phyloP scores from a whole-genome alignment of 192 early-diverging fungal genomes.

The Coemansia sp. region DNA sequence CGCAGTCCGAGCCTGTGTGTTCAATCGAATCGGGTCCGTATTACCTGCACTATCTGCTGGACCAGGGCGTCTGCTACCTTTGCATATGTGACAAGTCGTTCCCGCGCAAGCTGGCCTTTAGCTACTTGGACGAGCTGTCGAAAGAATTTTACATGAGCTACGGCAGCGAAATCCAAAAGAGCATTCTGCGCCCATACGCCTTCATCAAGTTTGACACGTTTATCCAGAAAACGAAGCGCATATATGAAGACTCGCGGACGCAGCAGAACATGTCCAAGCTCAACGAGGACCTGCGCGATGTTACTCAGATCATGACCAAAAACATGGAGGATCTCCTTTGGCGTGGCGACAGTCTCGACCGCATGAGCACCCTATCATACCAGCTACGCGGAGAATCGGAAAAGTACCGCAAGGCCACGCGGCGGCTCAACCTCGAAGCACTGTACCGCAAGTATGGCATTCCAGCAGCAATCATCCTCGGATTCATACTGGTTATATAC shows the following conservation, averaged over 20 bases:
- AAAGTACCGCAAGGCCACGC: slow-evolving; percentile 86
- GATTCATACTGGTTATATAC: slow-evolving; percentile 82
- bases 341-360: slow-evolving; percentile 79
- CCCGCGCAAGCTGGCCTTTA: slow-evolving; percentile 90
- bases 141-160: slow-evolving; percentile 93
- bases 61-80: slow-evolving; percentile 91
- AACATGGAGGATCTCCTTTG: slow-evolving; percentile 96
- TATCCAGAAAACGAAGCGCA: slow-evolving; percentile 96
- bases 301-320: slow-evolving; percentile 96
- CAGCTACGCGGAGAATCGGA: slow-evolving; percentile 68
- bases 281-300: slow-evolving; percentile 94
- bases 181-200: slow-evolving; percentile 88
- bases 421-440: slow-evolving; percentile 83
- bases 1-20: slow-evolving; percentile 85
- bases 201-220: slow-evolving; percentile 98
- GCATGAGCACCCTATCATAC: slow-evolving; percentile 69
- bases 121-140: slow-evolving; percentile 91
- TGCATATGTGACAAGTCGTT: slow-evolving; percentile 92
- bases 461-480: slow-evolving; percentile 68
- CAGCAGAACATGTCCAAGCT: slow-evolving; percentile 89
- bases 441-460: slow-evolving; percentile 95
- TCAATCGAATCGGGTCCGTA: slow-evolving; percentile 92
- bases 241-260: slow-evolving; percentile 93
- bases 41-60: slow-evolving; percentile 92
- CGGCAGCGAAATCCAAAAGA: slow-evolving; percentile 82